Base-by-base conservation (phyloP, 176 grass and related monocot species). In the Metroxylon sagu region DNA sequence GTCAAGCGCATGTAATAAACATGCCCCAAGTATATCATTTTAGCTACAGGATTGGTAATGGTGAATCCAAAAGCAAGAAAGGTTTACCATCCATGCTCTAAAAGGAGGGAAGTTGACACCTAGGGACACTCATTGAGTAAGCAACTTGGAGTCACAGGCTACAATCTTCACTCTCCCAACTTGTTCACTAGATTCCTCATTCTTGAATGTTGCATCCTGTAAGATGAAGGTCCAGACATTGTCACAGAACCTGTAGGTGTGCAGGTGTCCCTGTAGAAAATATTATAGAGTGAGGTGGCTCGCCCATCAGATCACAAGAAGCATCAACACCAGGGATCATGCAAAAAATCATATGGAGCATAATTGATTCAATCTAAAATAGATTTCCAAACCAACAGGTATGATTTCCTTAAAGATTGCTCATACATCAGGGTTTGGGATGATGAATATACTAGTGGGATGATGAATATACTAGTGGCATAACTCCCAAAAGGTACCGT, bases 211-310 rank as follows among this genome's bases (percentile, higher is more conserved):
- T 48, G 81, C 76, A 53, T 91, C 80, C 56, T 66, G 68, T 49
- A 97, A 75, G 68, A 78, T 85, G 72, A 91, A 90, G n/a, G 83
- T 97, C 87, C 87, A 91, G 27, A 88, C 81, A 26, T 82, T 78
- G 66, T 90, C 92, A n/a, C 81, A 88, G 69, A 80, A 88, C 84
- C 84, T 89, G 72, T 97, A 97, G 15, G 87, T 88, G 84, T 77
- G 92, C 57, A 97, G 76, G 82, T 96, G 81, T 28, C 92, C 92
- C 92, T 96, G 75, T 50, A 28, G 39, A 66, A 48, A 25, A 75
- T 55, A 68, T 66, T 14, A 66, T 52, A 26, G 29, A 55, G 5
- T 65, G 31, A 59, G 57, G 35, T 10, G 15, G 16, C 54, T 52
- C 3, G 14, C 10, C 68, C 10, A 43, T 43, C 35, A 43, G 8